A percentile compares a stretch with the other conserved stretches of the same genome.
These are phyloP conservation scores for Yamadazyma membranifaciens DNA, from an alignment of 1,139 yeast species.

Conservation along the genomic window DNA sequence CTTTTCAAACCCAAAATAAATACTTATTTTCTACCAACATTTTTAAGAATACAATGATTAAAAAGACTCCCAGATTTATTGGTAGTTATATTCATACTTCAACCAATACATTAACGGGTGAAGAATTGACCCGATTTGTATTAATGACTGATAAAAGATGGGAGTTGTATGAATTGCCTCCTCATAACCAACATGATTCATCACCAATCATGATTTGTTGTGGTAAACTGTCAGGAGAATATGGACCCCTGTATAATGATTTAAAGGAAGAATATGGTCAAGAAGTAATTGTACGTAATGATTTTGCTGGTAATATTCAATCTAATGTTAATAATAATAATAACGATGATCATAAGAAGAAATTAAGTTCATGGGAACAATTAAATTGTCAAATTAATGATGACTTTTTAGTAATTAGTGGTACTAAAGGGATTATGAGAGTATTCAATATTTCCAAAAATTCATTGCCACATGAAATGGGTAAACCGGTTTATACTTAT, in stretches of 20 bases:
- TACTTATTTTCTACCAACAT: constrained; percentile 37
- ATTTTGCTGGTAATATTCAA: constrained; percentile 25
- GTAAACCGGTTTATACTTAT: constrained; percentile 68
- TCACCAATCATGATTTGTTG: constrained; percentile 63
- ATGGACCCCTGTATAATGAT: constrained; percentile 47
- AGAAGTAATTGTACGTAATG: constrained; percentile 33
- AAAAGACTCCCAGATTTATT: constrained; percentile 46
- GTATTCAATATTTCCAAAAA: constrained; percentile 54
- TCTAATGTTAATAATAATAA: constrained; percentile 14
- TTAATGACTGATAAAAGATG: constrained; percentile 66
- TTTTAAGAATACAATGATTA: constrained; percentile 37
- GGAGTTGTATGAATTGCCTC: constrained; percentile 60
- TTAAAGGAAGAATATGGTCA: constrained; percentile 24
- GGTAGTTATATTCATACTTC: constrained; percentile 61
- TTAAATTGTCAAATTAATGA: constrained; percentile 64
- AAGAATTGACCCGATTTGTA: constrained; percentile 60
- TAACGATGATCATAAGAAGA: constrained; percentile 23
- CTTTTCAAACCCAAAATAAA: constrained; percentile 62
- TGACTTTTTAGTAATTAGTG: constrained; percentile 62
- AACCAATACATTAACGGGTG: constrained; percentile 29
- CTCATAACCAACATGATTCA: constrained; percentile 13
- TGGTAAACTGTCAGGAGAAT: constrained; percentile 69
- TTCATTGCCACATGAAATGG: constrained; percentile 34
- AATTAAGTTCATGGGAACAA: constrained; percentile 58
- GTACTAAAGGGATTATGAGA: constrained; percentile 69